Conservation (phyloP, 2,329 filamentous ascomycete genomes). For the Clarireedia monteithiana region DNA sequence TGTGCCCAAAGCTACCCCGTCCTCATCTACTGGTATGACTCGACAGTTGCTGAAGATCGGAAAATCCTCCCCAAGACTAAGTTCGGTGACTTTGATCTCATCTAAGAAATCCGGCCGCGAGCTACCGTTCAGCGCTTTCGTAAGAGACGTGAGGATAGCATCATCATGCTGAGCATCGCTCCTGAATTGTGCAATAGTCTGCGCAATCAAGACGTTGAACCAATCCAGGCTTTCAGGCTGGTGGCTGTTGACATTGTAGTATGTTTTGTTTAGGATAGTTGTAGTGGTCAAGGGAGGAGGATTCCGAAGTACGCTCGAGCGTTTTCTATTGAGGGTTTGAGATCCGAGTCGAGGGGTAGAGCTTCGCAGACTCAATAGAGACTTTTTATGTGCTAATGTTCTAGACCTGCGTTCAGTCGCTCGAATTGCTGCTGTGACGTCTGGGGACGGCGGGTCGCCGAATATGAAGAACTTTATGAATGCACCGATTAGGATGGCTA, state of each 20-base stretch:
- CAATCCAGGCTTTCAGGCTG: conserved; percentile 95
- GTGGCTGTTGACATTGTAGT: conserved; percentile 92
- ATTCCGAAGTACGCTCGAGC: conserved; percentile 64
- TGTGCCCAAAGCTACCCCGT: conserved; percentile 52
- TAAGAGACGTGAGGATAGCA: conserved; percentile 78
- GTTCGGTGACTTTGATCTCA: conserved; percentile 87
- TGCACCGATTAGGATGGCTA: conserved; percentile 81
- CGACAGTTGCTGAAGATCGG: conserved; percentile 98
- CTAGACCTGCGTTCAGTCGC: conserved; percentile 67
- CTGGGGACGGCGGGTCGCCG: conserved; percentile 80
- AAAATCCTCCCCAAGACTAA: conserved; percentile 92
- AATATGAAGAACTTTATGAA: conserved; percentile 99
- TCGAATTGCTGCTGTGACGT: conserved; percentile 67
- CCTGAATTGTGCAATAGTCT: conserved; percentile 92
- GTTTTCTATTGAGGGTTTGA: conserved; percentile 49
- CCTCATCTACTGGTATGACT: conserved; percentile 83
- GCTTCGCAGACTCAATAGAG: conserved; percentile 54
- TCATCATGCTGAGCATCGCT: conserved; percentile 89
- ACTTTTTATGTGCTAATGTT: conserved; percentile 69
- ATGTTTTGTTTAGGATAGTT: conserved; percentile 91
- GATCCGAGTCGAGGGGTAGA: conserved; percentile 29
- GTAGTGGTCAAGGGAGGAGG: conserved; percentile 77
- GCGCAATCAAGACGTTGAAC: conserved; percentile 96
- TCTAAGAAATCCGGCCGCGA: conserved; percentile 86
- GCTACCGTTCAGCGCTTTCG: conserved; percentile 77